Base-by-base conservation (phyloP, 208 protist species). In the Crithidia fasciculata region DNA sequence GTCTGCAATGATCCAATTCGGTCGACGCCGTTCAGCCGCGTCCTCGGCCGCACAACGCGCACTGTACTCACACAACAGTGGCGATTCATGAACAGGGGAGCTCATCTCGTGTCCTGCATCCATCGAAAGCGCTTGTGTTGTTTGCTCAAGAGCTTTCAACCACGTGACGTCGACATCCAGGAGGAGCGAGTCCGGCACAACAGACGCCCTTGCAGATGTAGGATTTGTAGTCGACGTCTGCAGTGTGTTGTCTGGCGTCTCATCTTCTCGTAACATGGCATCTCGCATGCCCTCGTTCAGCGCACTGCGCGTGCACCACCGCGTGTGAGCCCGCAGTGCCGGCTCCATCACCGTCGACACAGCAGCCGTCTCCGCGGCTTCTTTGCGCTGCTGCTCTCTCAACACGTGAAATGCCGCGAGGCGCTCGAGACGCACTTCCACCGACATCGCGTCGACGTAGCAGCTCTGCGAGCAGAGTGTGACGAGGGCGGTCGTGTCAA, bases 401-500 rank as follows among this genome's bases (percentile, higher is more conserved):
- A 94, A 66, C 12, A 94, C 85, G 60, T 74, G 76, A 63, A 76
- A 90, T 4, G 57, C 49, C 6, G 52, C 18, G 45, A 93, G 64
- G 8, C 66, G 59, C 59, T 56, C 45, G 52, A 84, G 72, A 36
- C 77, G 74, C 63, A 58, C n/a, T 9, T 57, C 63, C 5, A 54
- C 7, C 39, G 76, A 50, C 45, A 70, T 62, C 8, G 65, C 63
- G 41, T 76, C 76, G 8, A 37, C 49, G 65, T 80, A 92, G 75
- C 85, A 90, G n/a, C 85, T 81, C 39, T 90, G 81, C 16, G 86
- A 89, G 73, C 85, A 91, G n/a, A 94, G 47, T 8, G 84, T 82
- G 15, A 94, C 85, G n/a, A 94, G 67, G 8, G 86, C 84, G 1
- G 89, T 94, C 13, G 85, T 90, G 67, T 94, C 89, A 36, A 94